Conservation (phyloP, 768 basidiomycete species). For the Phanerodontia chrysosporium region DNA sequence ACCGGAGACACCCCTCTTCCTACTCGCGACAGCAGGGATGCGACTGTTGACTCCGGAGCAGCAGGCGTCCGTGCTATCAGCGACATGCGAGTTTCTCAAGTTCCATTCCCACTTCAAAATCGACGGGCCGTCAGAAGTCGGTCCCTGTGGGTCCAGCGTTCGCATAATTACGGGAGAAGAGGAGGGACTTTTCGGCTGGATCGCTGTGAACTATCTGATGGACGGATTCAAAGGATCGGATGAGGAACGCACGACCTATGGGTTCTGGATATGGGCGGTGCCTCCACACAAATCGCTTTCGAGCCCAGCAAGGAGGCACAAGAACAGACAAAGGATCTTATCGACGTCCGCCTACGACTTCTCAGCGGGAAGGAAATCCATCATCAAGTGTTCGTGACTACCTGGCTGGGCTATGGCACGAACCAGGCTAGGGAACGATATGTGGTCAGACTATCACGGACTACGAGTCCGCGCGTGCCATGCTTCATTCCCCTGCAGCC, state of each 20-base stretch:
- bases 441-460: conserved; percentile 62
- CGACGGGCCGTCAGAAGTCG: conserved; percentile 55
- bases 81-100: conserved; percentile 74
- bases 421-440: conserved; percentile 96
- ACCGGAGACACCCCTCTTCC: conserved; percentile 81
- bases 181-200: conserved; percentile 98
- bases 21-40: conserved; percentile 97
- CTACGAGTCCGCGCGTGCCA: conserved; percentile 41
- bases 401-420: conserved; percentile 97
- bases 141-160: conserved; percentile 90
- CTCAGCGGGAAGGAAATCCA: conserved; percentile 82
- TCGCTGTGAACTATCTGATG: conserved; percentile 98
- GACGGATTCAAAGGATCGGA: conserved; percentile 73
- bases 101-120: conserved; percentile 77
- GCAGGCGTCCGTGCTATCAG: conserved; percentile 55
- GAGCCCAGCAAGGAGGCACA: conserved; percentile 68
- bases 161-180: conserved; percentile 97
- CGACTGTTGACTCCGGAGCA: conserved; percentile 69
- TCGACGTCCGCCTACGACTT: conserved; percentile 77
- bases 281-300: conserved; percentile 98
- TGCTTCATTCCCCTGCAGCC: conserved; percentile 17
- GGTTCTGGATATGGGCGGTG: conserved; percentile 99
- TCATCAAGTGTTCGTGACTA: conserved; percentile 95
- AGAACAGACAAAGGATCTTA: conserved; percentile 55
- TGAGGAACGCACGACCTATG: conserved; percentile 78